Evolutionary conservation across 2,329 filamentous ascomycete species (phyloP), one percentile per base, ranked within the genome.

Genomic region (Trichophyton verrucosum): DNA sequence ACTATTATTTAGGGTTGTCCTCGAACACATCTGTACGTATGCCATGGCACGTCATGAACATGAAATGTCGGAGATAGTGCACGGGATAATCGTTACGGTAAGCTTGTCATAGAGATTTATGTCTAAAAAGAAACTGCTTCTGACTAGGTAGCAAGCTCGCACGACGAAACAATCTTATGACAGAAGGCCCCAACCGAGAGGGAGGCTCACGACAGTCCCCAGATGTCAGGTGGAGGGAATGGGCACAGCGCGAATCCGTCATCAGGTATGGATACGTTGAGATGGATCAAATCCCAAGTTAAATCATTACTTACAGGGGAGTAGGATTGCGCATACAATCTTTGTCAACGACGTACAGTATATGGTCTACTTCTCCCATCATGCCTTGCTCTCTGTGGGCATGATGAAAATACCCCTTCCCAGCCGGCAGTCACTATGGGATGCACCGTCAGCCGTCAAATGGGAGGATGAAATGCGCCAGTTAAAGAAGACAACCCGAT

Each of bases 321-420:
- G n/a, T 57, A 67, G 65, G 30, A 63, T 67, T 24, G 65, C 65
- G 2, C 64, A 67, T 58, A 65, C 65, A 13, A 67, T 67, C 11
- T 67, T 67, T 36, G 58, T 64, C 13, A 62, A 62, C 27, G 65
- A 67, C 36, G 65, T 66, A 13, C 63, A 67, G 42, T 67, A 67
- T 56, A 63, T 63, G 61, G 61, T 66, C 13, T 65, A 65, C 36
- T 67, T 67, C 55, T 65, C 64, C 11, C 65, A 67, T 33, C 65
- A 65, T n/a, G 61, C 65, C 15, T 44, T 61, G 7, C 58, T 67
- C 13, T 66, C 65, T 2, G 63, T 66, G 1, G 59, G 62, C 4
- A 65, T 67, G 65, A 66, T 67, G 61, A 67, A 67, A 44, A 62
- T 66, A 46, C 64, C 65, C 1, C 65, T 67, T 36, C 65, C 65